Evolutionary conservation across 306 rosid genomes (phyloP).

Genomic region (Prunus dulcis): DNA sequence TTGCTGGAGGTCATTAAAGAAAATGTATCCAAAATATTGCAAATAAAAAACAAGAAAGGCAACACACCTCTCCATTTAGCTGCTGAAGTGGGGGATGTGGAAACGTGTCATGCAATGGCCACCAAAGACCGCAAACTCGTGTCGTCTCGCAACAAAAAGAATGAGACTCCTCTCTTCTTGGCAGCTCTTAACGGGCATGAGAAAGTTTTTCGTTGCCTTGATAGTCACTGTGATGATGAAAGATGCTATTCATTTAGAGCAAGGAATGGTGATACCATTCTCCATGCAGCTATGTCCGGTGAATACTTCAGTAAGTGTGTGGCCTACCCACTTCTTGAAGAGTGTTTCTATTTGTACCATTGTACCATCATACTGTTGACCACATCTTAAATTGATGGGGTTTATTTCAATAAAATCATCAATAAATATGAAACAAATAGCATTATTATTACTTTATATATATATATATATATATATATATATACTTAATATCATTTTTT

Average conservation of each 20-base stretch:
- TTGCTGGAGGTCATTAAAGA: slow-evolving; percentile 20
- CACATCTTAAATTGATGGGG: too few species aligned
- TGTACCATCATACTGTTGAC: too few species aligned
- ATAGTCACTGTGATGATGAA: not conserved
- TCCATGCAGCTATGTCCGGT: not conserved
- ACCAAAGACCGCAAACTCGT: not conserved
- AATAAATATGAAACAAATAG: too few species aligned
- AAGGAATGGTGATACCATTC: not conserved
- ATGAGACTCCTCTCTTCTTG: slow-evolving; percentile 44
- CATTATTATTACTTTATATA: too few species aligned
- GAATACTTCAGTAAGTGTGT: not conserved
- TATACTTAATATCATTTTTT: too few species aligned
- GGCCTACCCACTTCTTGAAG: too few species aligned
- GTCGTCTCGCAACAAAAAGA: not conserved
- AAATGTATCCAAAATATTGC: slow-evolving; percentile 4
- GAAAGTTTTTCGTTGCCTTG: not conserved
- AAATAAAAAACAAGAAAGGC: slow-evolving; percentile 32
- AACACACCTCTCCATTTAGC: slow-evolving; percentile 45
- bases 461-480: too few species aligned
- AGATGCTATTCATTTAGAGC: not conserved
- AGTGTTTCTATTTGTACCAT: too few species aligned
- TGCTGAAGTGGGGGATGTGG: slow-evolving; percentile 43
- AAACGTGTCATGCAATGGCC: slow-evolving; percentile 27
- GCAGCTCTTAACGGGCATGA: slow-evolving; percentile 17
- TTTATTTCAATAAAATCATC: too few species aligned